Conservation (phyloP, 1,139 yeast species). For the Arxiozyma slooffiae region DNA sequence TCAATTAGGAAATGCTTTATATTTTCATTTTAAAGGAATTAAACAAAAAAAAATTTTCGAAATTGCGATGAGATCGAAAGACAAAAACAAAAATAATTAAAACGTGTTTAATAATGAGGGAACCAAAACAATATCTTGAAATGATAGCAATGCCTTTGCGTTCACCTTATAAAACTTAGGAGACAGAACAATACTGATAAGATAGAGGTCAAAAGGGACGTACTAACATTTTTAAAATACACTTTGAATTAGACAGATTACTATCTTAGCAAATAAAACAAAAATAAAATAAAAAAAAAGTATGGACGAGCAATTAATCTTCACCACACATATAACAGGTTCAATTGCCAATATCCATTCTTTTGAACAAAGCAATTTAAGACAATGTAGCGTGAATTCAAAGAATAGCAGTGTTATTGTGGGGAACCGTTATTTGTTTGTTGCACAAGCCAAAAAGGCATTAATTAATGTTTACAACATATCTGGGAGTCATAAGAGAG, state of each 20-base stretch:
- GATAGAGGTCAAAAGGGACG: neutral
- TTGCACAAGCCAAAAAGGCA: slow-evolving; percentile 62
- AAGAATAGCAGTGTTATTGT: slow-evolving; percentile 36
- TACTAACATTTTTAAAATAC: neutral
- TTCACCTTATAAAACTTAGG: too few species aligned
- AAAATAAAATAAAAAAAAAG: neutral
- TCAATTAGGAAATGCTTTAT: neutral
- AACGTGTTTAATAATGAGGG: neutral
- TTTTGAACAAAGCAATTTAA: slow-evolving; percentile 24
- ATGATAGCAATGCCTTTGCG: neutral
- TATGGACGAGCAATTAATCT: slow-evolving; percentile 29
- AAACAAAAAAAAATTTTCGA: slow-evolving; percentile 2
- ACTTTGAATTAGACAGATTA: neutral
- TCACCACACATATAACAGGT: slow-evolving; percentile 25
- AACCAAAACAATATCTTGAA: neutral
- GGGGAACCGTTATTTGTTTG: slow-evolving; percentile 40
- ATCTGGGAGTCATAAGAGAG: slow-evolving; percentile 45
- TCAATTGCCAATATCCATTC: slow-evolving; percentile 25
- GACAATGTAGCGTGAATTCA: slow-evolving; percentile 32
- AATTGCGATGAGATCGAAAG: slow-evolving; percentile 1
- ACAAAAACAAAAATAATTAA: too few species aligned
- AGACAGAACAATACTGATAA: too few species aligned
- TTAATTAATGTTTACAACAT: slow-evolving; percentile 62
- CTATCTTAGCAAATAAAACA: neutral
- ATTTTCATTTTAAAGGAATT: too few species aligned